Base-by-base conservation (phyloP, 306 rosid genomes). In the Carpinus viminea region DNA sequence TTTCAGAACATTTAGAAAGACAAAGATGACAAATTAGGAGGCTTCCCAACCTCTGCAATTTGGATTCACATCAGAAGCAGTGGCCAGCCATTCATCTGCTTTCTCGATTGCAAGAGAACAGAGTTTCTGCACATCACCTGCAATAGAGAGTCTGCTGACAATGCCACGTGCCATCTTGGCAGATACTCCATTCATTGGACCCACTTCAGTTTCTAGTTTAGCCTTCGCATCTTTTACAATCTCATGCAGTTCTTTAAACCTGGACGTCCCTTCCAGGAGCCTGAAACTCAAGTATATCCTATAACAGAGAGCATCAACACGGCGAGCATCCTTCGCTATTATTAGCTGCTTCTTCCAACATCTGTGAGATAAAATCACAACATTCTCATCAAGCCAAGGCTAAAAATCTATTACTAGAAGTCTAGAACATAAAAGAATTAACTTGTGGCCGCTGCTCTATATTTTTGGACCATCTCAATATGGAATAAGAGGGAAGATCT, bases 91-190 rank as follows among this genome's bases (percentile, higher is more conserved):
- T 72, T 87, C 86, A 74, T 96, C 90, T 50, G 96, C 98, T 78
- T 90, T 96, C 86, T 89, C 92, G 65, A 90, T 90, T 59, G 98
- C 97, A 88, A 88, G 91, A 60, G 93, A 87, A 83, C 99, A 96
- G 75, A 96, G 87, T 73, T 89, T 90, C 88, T 89, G 97, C 77
- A 96, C 89, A 68, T 93, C 99, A 61, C 92, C 82, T 24, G 99
- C 96, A 76, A 96, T 80, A 34, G 99, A 91, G 78, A 96, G 97
- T 79, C 99, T 91, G 88, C 99, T 90, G 80, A 93, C 99, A 78
- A 96, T 96, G 36, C 96, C 99, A 0, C 99, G 94, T 41, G 92
- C 96, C 98, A 93, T 96, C 88, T 89, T 96, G 86, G 96, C 77
- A 81, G 99, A 96, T 83, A 85, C 87, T 21, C 99, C 99, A 80